Conservation (phyloP, 768 basidiomycete genomes). For the Myochromella boudieri region DNA sequence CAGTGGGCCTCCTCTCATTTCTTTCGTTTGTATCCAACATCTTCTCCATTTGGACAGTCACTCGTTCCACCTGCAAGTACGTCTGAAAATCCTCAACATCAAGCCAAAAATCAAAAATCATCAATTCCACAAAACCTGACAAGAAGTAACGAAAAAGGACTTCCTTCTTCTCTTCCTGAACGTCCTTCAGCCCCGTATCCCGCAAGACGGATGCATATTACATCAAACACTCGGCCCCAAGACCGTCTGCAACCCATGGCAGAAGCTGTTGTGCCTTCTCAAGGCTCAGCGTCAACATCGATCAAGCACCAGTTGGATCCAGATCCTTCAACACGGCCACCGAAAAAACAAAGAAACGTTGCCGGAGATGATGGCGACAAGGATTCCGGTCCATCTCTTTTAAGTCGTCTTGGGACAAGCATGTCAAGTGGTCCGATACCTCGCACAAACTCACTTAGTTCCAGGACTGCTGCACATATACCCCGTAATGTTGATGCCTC, state of each 20-base stretch:
- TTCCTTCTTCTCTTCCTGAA: slow-evolving; percentile 5
- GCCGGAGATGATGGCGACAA: slow-evolving; percentile 13
- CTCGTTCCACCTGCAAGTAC: slow-evolving; percentile 23
- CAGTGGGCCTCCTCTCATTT: slow-evolving; percentile 41
- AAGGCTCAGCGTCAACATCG: slow-evolving; percentile 4
- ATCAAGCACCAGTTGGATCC: slow-evolving; percentile 13
- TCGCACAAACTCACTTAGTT: slow-evolving; percentile 5
- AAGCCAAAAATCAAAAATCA: too few relatives aligned
- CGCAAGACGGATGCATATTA: slow-evolving; percentile 14
- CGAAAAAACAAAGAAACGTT: slow-evolving; percentile 34
- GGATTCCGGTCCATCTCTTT: slow-evolving; percentile 35
- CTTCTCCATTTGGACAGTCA: slow-evolving; percentile 45
- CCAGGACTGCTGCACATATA: slow-evolving; percentile 5
- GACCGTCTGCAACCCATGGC: slow-evolving; percentile 1
- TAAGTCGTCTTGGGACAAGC: slow-evolving; percentile 38
- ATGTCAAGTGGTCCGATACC: slow-evolving; percentile 1
- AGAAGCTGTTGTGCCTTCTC: background rate
- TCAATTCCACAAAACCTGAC: slow-evolving; percentile 2
- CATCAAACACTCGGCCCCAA: slow-evolving; percentile 8
- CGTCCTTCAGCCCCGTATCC: slow-evolving; percentile 10
- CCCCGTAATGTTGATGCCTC: background rate
- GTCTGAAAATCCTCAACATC: slow-evolving; percentile 6
- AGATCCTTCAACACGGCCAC: slow-evolving; percentile 30
- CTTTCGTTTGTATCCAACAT: slow-evolving; percentile 37
- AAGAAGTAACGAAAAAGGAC: slow-evolving; percentile 3